A percentile compares a stretch with the other conserved stretches of the same genome.
Conservation (phyloP, 2,329 filamentous ascomycete species). For the Colletotrichum spinosum region DNA sequence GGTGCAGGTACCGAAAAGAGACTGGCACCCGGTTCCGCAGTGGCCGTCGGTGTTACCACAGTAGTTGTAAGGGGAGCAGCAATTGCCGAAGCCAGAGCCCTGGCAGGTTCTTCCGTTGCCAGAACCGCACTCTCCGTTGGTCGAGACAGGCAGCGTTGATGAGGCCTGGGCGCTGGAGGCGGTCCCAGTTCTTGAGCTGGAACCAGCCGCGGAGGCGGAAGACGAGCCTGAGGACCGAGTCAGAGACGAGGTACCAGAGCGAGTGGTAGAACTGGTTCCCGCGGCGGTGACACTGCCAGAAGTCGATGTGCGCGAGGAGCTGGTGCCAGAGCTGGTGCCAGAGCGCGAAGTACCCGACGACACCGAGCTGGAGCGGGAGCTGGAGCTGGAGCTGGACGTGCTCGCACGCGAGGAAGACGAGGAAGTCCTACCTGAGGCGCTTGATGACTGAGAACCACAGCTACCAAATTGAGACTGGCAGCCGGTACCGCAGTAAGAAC, state of each 20-base stretch:
- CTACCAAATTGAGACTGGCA: slow-evolving; percentile 38
- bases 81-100: slow-evolving; percentile 37
- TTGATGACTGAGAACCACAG: slow-evolving; percentile 26
- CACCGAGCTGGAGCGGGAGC: background rate
- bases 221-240: slow-evolving; percentile 10
- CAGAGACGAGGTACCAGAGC: slow-evolving; percentile 2
- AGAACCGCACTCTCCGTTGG: slow-evolving; percentile 16
- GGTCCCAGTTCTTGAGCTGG: background rate
- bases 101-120: slow-evolving; percentile 11
- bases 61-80: slow-evolving; percentile 46
- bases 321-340: background rate
- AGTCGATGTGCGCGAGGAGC: background rate
- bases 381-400: slow-evolving; percentile 2
- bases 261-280: background rate
- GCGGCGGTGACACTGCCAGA: slow-evolving; percentile 10
- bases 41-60: slow-evolving; percentile 49
- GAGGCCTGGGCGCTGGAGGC: background rate
- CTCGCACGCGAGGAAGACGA: slow-evolving; percentile 3
- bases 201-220: background rate
- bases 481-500: slow-evolving; percentile 37
- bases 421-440: slow-evolving; percentile 3
- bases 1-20: slow-evolving; percentile 41
- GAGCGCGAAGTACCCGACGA: background rate
- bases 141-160: slow-evolving; percentile 7
- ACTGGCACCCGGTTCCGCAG: slow-evolving; percentile 47